Percentiles rank a stretch among this genome's conserved stretches.
phyloP scores from a whole-genome alignment of 2,329 filamentous ascomycete genomes.

The Trichoderma sp. region DNA sequence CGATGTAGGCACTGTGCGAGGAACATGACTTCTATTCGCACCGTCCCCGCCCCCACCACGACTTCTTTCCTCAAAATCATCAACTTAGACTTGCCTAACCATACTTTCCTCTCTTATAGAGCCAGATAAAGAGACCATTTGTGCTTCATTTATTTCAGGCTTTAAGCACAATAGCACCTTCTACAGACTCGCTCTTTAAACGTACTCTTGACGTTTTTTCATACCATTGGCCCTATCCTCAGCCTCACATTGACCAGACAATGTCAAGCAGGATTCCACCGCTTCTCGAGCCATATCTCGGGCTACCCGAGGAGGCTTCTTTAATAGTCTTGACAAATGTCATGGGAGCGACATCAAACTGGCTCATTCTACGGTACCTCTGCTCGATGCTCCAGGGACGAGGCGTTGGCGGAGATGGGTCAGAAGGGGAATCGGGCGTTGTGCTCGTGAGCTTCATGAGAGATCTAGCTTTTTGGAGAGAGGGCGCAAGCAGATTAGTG shows the following conservation, averaged over 20 bases:
- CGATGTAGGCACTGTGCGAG: constrained; percentile 4
- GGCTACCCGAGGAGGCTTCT: constrained; percentile 58
- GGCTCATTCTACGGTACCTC: constrained; percentile 63
- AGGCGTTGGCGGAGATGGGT: constrained; percentile 32
- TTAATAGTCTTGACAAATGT: constrained; percentile 70
- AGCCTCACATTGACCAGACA: background rate
- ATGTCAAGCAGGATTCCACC: constrained; percentile 61
- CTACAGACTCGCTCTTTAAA: too few species aligned
- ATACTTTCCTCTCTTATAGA: background rate
- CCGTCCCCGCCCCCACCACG: constrained; percentile 30
- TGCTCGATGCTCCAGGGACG: constrained; percentile 46
- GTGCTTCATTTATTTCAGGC: background rate
- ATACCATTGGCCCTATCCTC: too few species aligned
- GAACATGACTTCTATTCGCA: background rate
- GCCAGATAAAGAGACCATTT: background rate
- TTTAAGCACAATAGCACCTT: too few species aligned
- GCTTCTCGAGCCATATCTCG: constrained; percentile 65
- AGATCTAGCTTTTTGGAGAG: constrained; percentile 76
- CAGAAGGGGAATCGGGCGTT: constrained; percentile 50
- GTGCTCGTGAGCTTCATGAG: constrained; percentile 83
- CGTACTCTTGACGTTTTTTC: too few species aligned
- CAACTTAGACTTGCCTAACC: background rate
- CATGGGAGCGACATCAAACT: constrained; percentile 65
- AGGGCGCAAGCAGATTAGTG: constrained; percentile 68
- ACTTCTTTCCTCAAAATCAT: background rate